A percentile compares a stretch with the other conserved stretches of the same genome.
These are phyloP conservation scores for barrel medic (Medicago truncatula) DNA, from an alignment of 306 rosid genomes.

Conservation along the genomic window MtrunA17r5.0-ANR NC_053049.1:17810001-17810500, in stretches of 20 bases:
- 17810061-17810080: slow-evolving; percentile 79
- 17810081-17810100: slow-evolving; percentile 69
- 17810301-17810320: slow-evolving; percentile 2
- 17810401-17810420: slow-evolving; percentile 61
- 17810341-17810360: slow-evolving; percentile 65
- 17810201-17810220: slow-evolving; percentile 87
- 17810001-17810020: slow-evolving; percentile 33
- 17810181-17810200: slow-evolving; percentile 88
- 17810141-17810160: background rate
- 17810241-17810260: slow-evolving; percentile 87
- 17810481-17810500: slow-evolving; percentile 52
- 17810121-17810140: slow-evolving; percentile 10
- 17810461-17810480: slow-evolving; percentile 23
- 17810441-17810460: slow-evolving; percentile 7
- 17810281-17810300: slow-evolving; percentile 19
- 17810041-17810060: slow-evolving; percentile 86
- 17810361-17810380: slow-evolving; percentile 73
- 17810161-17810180: slow-evolving; percentile 51
- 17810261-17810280: slow-evolving; percentile 54
- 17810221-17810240: slow-evolving; percentile 74
- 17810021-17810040: slow-evolving; percentile 77
- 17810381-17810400: slow-evolving; percentile 89
- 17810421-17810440: slow-evolving; percentile 33
- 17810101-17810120: background rate
- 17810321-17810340: slow-evolving; percentile 32